Evolutionary conservation across 2,329 filamentous ascomycete species (phyloP), one percentile per base, ranked within the genome.

Genomic region (Endoconidiophora laricicola): DNA sequence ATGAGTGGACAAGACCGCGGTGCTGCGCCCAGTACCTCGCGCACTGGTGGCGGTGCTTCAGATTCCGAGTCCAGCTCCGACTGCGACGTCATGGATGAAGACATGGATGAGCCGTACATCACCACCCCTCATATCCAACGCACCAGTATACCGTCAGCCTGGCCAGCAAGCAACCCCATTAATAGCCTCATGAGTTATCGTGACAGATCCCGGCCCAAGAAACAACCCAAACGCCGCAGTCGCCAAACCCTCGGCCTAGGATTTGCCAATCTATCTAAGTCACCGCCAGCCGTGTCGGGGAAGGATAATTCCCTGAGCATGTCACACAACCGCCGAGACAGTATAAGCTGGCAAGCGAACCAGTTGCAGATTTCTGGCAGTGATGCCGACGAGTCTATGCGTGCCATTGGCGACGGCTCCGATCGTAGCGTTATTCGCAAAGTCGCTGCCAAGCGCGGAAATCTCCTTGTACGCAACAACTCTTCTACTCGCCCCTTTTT

Each of bases 321-420:
- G 38, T 56, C 67, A 3, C 69, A 73, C 38, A 73, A 82, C 6
- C 74, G 90, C 42, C 74, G 90, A 41, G 88, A 95, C 63, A 94
- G 86, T 62, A 79, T 96, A 54, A 93, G 85, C 56, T 79, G 91
- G 69, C 86, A 88, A 37, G 88, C 88, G 14, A 88, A 91, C 57
- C 86, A 94, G 58, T 67, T 95, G 18, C 82, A 91, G 56, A 82
- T 95, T 37, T 80, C 77, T 48, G 76, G 86, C 3, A 87, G 81
- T 57, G 88, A 69, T 29, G 60, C 59, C 4, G 67, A 94, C 58
- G 87, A 68, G 38, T 61, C 58, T 29, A 53, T 86, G 56, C 85
- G 81, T 59, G 82, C 85, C 12, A 84, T 90, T 55, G 78, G 76
- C 56, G 68, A 75, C 48, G 72, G 78, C 56, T 72, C 71, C 10